phyloP scores from a whole-genome alignment of 1,284 basidiomycete species.

The Anthracocystis walkeri region DNA sequence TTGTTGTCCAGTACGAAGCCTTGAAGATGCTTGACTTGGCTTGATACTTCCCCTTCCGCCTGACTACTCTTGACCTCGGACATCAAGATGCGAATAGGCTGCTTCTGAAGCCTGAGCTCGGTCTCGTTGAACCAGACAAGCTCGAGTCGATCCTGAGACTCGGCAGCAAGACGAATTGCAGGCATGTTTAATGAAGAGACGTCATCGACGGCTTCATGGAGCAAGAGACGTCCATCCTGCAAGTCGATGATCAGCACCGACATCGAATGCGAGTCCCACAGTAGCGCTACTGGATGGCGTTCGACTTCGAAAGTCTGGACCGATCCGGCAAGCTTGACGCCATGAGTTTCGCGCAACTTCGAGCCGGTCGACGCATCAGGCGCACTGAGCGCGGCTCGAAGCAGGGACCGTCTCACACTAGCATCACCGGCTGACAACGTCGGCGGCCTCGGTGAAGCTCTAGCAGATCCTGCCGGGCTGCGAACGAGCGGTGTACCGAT shows the following conservation, averaged over 20 bases:
- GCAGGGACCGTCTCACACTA: slow-evolving; percentile 31
- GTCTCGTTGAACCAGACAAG: slow-evolving; percentile 29
- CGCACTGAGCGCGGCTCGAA: slow-evolving; percentile 25
- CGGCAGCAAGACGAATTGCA: background rate
- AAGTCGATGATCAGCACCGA: slow-evolving; percentile 24
- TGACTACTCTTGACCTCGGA: background rate
- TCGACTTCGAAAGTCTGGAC: slow-evolving; percentile 18
- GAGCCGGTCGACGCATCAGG: slow-evolving; percentile 19
- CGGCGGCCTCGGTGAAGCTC: slow-evolving; percentile 34
- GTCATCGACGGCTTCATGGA: slow-evolving; percentile 29
- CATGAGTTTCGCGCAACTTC: slow-evolving; percentile 25
- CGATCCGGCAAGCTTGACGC: slow-evolving; percentile 17
- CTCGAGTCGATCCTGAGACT: slow-evolving; percentile 15
- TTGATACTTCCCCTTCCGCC: background rate
- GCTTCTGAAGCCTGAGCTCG: slow-evolving; percentile 15
- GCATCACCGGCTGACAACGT: slow-evolving; percentile 20
- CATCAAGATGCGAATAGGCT: slow-evolving; percentile 3
- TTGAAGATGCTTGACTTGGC: background rate
- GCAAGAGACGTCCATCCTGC: slow-evolving; percentile 21
- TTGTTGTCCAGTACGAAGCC: slow-evolving; percentile 8
- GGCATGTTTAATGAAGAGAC: slow-evolving; percentile 15
- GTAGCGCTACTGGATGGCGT: slow-evolving; percentile 9
- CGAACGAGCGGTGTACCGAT: slow-evolving; percentile 37
- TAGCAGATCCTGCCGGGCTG: slow-evolving; percentile 37
- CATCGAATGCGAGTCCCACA: slow-evolving; percentile 38